A percentile compares a stretch with the other conserved stretches of the same genome.
These are phyloP conservation scores for Cystobasidium tubakii DNA, from an alignment of 768 basidiomycete genomes.

Conservation along the genomic window DNA sequence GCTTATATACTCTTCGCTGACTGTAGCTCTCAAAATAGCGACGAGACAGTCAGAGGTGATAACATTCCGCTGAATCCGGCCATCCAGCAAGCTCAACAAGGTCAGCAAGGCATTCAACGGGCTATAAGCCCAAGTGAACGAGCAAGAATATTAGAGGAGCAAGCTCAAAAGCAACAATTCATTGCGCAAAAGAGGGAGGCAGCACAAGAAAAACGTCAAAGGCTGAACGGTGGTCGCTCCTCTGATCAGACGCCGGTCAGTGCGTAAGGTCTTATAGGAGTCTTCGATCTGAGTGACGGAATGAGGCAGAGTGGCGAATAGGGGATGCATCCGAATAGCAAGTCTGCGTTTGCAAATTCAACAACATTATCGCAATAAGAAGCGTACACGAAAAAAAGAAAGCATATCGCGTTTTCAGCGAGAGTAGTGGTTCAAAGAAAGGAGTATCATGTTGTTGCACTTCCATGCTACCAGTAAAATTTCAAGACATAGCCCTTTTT, in stretches of 20 bases:
- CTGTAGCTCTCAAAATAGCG: background rate
- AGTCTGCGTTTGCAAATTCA: background rate
- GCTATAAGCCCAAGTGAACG: constrained; percentile 13
- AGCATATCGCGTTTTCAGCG: too few species aligned
- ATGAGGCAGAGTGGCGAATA: too few species aligned
- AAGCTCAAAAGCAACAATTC: background rate
- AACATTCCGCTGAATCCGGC: background rate
- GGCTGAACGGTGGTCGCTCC: background rate
- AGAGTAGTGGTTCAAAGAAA: too few species aligned
- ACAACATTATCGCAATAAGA: too few species aligned
- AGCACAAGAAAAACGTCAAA: constrained; percentile 2
- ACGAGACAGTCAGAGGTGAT: background rate
- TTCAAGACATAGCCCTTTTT: too few species aligned
- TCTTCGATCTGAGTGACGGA: too few species aligned
- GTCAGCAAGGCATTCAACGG: background rate
- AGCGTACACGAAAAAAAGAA: too few species aligned
- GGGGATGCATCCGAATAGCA: too few species aligned
- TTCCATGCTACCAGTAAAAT: too few species aligned
- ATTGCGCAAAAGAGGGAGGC: constrained; percentile 4
- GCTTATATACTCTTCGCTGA: too few species aligned
- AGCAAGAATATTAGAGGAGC: background rate
- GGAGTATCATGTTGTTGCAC: too few species aligned
- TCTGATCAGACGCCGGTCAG: constrained; percentile 1
- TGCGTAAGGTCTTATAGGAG: background rate
- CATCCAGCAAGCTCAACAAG: background rate